Percentiles rank a stretch among this genome's conserved stretches.
These are phyloP conservation scores for Theobroma grandiflorum DNA, from an alignment of 441 rosid species.

Conservation along the genomic window DNA sequence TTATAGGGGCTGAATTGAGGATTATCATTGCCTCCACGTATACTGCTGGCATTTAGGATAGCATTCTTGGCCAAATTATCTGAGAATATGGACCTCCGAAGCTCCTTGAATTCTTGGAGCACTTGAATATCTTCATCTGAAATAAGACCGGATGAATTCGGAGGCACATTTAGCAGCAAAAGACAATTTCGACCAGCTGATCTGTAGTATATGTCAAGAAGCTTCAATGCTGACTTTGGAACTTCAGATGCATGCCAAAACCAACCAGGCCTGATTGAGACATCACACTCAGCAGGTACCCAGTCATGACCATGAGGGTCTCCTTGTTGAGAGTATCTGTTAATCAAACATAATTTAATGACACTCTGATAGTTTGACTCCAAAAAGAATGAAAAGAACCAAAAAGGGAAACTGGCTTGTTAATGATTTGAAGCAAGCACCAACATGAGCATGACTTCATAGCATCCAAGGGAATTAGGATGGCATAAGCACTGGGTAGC, in stretches of 20 bases:
- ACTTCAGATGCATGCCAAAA: slow-evolving; percentile 89
- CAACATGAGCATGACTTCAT: background rate
- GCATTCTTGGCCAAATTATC: slow-evolving; percentile 61
- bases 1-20: slow-evolving; percentile 49
- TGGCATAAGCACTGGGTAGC: background rate
- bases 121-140: slow-evolving; percentile 71
- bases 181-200: slow-evolving; percentile 83
- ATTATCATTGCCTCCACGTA: slow-evolving; percentile 49
- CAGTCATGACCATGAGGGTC: slow-evolving; percentile 80
- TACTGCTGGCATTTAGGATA: slow-evolving; percentile 56
- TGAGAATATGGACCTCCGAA: slow-evolving; percentile 63
- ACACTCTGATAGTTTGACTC: slow-evolving; percentile 14
- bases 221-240: slow-evolving; percentile 78
- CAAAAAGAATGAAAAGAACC: background rate
- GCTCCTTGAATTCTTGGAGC: slow-evolving; percentile 64
- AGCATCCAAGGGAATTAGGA: background rate
- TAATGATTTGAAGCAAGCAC: slow-evolving; percentile 10
- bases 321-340: slow-evolving; percentile 69
- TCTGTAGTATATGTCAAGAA: slow-evolving; percentile 75
- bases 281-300: slow-evolving; percentile 96
- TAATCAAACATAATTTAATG: slow-evolving; percentile 25
- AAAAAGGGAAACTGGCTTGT: background rate
- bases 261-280: slow-evolving; percentile 93
- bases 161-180: slow-evolving; percentile 82
- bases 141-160: slow-evolving; percentile 78